These are phyloP conservation scores for Arthrobotrys conoides DNA, from an alignment of 2,329 filamentous ascomycete species.

Conservation along the genomic window DNA sequence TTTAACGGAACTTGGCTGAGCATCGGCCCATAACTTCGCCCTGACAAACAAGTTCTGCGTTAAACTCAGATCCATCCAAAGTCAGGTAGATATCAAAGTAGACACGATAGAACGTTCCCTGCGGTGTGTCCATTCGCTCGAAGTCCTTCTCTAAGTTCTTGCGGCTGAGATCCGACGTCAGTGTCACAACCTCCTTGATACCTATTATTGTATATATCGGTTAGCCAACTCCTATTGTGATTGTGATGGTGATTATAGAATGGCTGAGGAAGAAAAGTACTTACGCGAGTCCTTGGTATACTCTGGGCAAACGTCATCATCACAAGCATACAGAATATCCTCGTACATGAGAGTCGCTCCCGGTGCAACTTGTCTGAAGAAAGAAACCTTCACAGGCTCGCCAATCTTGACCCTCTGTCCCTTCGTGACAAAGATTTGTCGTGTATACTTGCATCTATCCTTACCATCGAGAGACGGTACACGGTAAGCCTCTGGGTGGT, in stretches of 20 bases:
- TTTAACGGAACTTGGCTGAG: slow-evolving; percentile 79
- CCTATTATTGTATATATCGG: slow-evolving; percentile 71
- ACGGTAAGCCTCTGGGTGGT: slow-evolving; percentile 97
- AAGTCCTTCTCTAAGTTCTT: slow-evolving; percentile 99
- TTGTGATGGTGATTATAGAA: neutral
- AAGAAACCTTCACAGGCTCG: slow-evolving; percentile 97
- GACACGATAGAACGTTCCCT: slow-evolving; percentile 92
- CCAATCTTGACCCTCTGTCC: slow-evolving; percentile 99
- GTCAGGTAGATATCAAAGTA: slow-evolving; percentile 89
- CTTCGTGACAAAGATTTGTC: slow-evolving; percentile 98
- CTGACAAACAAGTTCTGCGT: slow-evolving; percentile 97
- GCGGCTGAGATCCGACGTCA: slow-evolving; percentile 94
- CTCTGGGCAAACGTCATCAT: slow-evolving; percentile 97
- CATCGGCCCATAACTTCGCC: slow-evolving; percentile 99
- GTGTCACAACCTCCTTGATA: slow-evolving; percentile 98
- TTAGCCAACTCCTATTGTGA: slow-evolving; percentile 11
- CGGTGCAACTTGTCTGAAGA: slow-evolving; percentile 97
- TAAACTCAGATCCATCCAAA: slow-evolving; percentile 97
- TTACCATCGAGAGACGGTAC: slow-evolving; percentile 97
- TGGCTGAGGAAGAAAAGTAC: slow-evolving; percentile 68
- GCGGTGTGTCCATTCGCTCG: slow-evolving; percentile 98
- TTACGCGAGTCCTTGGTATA: slow-evolving; percentile 99
- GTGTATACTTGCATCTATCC: slow-evolving; percentile 97
- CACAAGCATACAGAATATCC: slow-evolving; percentile 96
- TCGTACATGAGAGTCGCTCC: slow-evolving; percentile 99